Conservation (phyloP, 225 moss, liverwort and hornwort species). For the Marchantia paleacea region DNA sequence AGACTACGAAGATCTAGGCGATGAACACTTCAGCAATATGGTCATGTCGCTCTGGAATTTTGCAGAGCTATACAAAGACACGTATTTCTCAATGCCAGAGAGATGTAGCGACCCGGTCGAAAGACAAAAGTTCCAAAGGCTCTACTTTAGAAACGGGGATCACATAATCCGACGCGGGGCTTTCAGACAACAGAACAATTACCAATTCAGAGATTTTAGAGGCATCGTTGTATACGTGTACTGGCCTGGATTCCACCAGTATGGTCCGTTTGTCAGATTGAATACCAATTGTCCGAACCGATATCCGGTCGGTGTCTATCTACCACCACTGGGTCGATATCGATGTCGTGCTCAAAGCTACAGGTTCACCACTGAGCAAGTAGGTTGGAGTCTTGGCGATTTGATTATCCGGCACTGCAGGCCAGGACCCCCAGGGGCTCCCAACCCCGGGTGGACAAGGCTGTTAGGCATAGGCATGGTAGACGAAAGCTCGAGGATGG, state of each 20-base stretch:
- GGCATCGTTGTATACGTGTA: neutral
- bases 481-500: neutral
- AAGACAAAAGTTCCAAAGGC: neutral
- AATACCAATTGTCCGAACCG: neutral
- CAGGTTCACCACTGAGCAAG: neutral
- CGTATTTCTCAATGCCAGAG: neutral
- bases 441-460: neutral
- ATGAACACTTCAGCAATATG: neutral
- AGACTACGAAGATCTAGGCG: neutral
- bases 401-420: neutral
- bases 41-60: neutral
- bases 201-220: neutral
- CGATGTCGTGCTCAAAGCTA: neutral
- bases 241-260: conserved; percentile 6
- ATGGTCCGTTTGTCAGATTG: neutral
- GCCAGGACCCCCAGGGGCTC: neutral
- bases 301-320: too few relatives aligned
- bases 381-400: neutral
- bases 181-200: neutral
- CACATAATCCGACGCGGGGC: conserved; percentile 1
- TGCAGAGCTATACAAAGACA: conserved; percentile 20
- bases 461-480: neutral
- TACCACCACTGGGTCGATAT: neutral
- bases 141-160: conserved; percentile 19
- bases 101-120: neutral